A percentile compares a stretch with the other conserved stretches of the same genome.
phyloP scores from a whole-genome alignment of 306 rosid genomes.

The Ormosia semicastrata region DNA sequence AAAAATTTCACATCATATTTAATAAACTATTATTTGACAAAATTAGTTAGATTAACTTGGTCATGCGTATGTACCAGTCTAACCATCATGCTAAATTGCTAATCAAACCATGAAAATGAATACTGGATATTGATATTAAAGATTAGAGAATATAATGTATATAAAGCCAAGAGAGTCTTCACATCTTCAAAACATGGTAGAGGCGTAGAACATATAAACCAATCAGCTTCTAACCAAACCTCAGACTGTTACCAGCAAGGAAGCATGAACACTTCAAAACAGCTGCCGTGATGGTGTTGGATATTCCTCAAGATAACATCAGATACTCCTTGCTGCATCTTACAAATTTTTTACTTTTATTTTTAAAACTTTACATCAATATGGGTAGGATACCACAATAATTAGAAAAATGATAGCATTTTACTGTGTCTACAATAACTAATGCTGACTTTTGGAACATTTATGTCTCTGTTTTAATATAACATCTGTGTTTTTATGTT shows the following conservation, averaged over 20 bases:
- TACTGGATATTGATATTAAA: not conserved
- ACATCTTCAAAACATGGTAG: not conserved
- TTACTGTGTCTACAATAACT: not conserved
- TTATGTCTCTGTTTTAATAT: not conserved
- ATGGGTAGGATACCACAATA: not conserved
- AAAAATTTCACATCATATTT: not conserved
- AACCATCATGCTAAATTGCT: not conserved
- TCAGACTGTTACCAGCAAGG: not conserved
- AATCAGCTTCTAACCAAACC: not conserved
- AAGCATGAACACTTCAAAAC: not conserved
- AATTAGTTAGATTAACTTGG: not conserved
- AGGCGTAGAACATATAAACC: not conserved
- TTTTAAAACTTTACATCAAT: not conserved
- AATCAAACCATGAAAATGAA: conserved; percentile 3
- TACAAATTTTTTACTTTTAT: not conserved
- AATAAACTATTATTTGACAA: not conserved
- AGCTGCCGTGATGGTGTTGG: not conserved
- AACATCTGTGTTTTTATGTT: not conserved
- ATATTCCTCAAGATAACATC: not conserved
- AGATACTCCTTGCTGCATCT: not conserved
- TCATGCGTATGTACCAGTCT: not conserved
- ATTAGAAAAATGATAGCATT: not conserved
- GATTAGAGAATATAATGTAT: not conserved
- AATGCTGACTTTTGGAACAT: not conserved
- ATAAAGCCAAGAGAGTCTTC: not conserved